These are phyloP conservation scores for Termitomyces titanicus DNA, from an alignment of 768 basidiomycete species.

Conservation along the genomic window DNA sequence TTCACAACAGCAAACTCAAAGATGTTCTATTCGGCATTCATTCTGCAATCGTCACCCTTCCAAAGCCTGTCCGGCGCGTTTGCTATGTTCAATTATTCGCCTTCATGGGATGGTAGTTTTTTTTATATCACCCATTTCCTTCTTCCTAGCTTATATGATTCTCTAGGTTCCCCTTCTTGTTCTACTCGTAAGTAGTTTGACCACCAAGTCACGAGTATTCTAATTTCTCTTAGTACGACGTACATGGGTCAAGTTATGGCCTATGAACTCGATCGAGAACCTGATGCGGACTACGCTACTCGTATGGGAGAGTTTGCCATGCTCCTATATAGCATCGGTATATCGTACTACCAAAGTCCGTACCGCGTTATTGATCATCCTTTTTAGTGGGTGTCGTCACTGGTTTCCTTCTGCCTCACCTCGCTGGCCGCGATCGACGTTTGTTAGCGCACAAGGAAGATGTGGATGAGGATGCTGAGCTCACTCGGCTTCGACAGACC, in stretches of 20 bases:
- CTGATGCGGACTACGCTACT: slow-evolving; percentile 80
- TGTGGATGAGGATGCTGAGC: slow-evolving; percentile 73
- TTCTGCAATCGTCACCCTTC: slow-evolving; percentile 67
- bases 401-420: slow-evolving; percentile 75
- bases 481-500: slow-evolving; percentile 61
- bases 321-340: slow-evolving; percentile 87
- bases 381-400: slow-evolving; percentile 77
- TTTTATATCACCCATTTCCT: background rate
- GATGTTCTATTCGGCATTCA: slow-evolving; percentile 81
- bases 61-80: slow-evolving; percentile 80
- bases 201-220: background rate
- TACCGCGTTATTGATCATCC: background rate
- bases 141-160: slow-evolving; percentile 3
- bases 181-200: slow-evolving; percentile 64
- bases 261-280: slow-evolving; percentile 65
- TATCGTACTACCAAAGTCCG: slow-evolving; percentile 15
- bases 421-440: slow-evolving; percentile 78
- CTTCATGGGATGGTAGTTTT: slow-evolving; percentile 89
- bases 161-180: slow-evolving; percentile 88
- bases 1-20: slow-evolving; percentile 45
- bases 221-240: slow-evolving; percentile 58
- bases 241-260: slow-evolving; percentile 96
- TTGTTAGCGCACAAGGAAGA: slow-evolving; percentile 70
- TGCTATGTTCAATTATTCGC: slow-evolving; percentile 94
- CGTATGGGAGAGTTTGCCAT: slow-evolving; percentile 85